A percentile compares a stretch with the other conserved stretches of the same genome.
Evolutionary conservation across 1,284 basidiomycete genomes (phyloP).

Genomic region (Heterobasidion occidentale): DNA sequence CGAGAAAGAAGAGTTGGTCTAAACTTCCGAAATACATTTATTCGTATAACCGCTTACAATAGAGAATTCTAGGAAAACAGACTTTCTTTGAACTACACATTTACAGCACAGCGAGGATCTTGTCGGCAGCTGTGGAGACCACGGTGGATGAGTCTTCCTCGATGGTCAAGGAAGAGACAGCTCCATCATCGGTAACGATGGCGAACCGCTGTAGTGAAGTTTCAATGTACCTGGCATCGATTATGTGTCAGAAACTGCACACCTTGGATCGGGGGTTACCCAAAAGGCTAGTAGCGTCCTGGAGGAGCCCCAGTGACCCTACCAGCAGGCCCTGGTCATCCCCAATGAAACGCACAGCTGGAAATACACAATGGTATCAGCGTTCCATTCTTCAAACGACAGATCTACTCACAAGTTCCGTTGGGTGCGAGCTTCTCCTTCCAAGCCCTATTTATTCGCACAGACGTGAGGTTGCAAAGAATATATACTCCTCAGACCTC

Average conservation of each 20-base stretch:
- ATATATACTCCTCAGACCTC: slow-evolving; percentile 9
- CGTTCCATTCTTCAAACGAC: background rate
- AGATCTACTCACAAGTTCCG: slow-evolving; percentile 37
- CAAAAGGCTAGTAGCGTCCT: slow-evolving; percentile 55
- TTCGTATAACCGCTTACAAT: no score
- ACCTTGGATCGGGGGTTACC: slow-evolving; percentile 66
- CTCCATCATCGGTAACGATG: slow-evolving; percentile 47
- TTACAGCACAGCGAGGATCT: slow-evolving; percentile 45
- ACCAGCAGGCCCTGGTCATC: slow-evolving; percentile 60
- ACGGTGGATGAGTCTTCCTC: slow-evolving; percentile 50
- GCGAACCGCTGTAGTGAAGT: slow-evolving; percentile 40
- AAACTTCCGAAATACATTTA: no score
- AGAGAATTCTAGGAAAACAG: no score
- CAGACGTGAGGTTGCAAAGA: background rate
- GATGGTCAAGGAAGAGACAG: slow-evolving; percentile 46
- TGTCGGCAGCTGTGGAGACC: slow-evolving; percentile 50
- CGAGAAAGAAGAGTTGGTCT: no score
- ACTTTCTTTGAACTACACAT: no score
- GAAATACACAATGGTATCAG: background rate
- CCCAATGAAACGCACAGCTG: slow-evolving; percentile 55
- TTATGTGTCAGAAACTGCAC: slow-evolving; percentile 6
- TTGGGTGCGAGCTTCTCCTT: slow-evolving; percentile 52
- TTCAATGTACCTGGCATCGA: background rate
- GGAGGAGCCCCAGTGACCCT: slow-evolving; percentile 50
- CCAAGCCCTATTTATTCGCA: slow-evolving; percentile 48